Percentiles rank a stretch among this genome's conserved stretches.
Conservation (phyloP, 2,329 filamentous ascomycete genomes). For the Colletotrichum kahawae region DNA sequence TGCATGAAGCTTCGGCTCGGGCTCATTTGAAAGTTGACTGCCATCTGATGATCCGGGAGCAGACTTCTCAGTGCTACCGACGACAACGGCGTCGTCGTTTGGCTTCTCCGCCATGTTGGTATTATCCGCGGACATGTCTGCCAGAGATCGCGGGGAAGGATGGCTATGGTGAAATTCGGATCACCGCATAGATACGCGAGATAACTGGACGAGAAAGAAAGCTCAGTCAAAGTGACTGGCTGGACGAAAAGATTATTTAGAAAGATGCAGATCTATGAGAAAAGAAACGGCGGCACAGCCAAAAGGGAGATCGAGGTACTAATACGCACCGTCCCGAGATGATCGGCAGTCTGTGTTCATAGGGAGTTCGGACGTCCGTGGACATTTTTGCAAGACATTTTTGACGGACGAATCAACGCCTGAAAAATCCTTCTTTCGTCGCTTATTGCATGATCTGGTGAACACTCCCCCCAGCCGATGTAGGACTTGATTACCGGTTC, state of each 20-base stretch:
- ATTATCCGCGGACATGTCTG: neutral
- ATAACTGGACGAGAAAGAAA: neutral
- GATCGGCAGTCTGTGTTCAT: neutral
- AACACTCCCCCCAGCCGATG: neutral
- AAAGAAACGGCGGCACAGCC: neutral
- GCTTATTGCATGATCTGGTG: neutral
- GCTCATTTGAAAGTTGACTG: neutral
- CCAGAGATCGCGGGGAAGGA: neutral
- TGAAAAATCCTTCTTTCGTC: neutral
- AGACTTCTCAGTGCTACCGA: neutral
- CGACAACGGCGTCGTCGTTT: neutral
- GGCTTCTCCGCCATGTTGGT: neutral
- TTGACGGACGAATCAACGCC: neutral
- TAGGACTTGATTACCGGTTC: neutral
- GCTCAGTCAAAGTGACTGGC: neutral
- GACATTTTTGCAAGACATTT: neutral
- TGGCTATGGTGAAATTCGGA: neutral
- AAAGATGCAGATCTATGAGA: neutral
- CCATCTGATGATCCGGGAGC: neutral
- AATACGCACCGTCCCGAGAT: neutral
- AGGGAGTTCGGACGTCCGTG: neutral
- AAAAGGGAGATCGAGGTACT: neutral
- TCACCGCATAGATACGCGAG: neutral
- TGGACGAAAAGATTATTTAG: neutral
- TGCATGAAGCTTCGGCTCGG: conserved; percentile 30